Evolutionary conservation across 2,329 filamentous ascomycete genomes (phyloP).

Genomic region (Leptographium lundbergii): DNA sequence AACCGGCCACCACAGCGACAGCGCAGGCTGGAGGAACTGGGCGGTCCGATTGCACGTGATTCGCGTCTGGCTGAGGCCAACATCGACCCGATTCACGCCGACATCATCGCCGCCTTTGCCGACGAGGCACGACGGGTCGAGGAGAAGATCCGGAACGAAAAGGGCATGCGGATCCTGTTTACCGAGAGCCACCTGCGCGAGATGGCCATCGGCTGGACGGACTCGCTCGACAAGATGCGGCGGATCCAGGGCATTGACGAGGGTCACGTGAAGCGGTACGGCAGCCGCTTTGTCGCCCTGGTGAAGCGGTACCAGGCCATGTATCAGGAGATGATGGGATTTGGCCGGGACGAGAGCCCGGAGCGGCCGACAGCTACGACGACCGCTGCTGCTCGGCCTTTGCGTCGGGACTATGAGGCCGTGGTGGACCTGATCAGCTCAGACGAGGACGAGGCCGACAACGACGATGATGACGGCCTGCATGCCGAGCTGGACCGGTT

Average conservation of each 20-base stretch:
- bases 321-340: conserved; percentile 39
- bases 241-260: conserved; percentile 49
- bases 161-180: conserved; percentile 49
- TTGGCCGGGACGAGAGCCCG: conserved; percentile 4
- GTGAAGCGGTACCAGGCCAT: conserved; percentile 33
- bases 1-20: conserved; percentile 14
- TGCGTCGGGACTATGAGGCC: conserved; percentile 19
- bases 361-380: background rate
- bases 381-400: conserved; percentile 2
- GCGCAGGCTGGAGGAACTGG: conserved; percentile 28
- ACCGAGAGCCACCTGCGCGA: conserved; percentile 55
- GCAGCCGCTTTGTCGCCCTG: conserved; percentile 46
- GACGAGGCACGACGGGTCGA: conserved; percentile 46
- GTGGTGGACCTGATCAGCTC: conserved; percentile 43
- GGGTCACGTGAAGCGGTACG: conserved; percentile 50
- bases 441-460: conserved; percentile 7
- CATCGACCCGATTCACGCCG: conserved; percentile 35
- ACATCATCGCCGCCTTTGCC: conserved; percentile 54
- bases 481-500: no score
- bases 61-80: conserved; percentile 32
- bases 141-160: conserved; percentile 47
- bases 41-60: conserved; percentile 47
- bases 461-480: conserved; percentile 20
- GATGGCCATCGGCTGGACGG: conserved; percentile 61
- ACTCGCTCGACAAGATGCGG: conserved; percentile 46